A percentile compares a stretch with the other conserved stretches of the same genome.
Conservation (phyloP, 202 grass and related monocot species). For the Elaeis oleifera region DNA sequence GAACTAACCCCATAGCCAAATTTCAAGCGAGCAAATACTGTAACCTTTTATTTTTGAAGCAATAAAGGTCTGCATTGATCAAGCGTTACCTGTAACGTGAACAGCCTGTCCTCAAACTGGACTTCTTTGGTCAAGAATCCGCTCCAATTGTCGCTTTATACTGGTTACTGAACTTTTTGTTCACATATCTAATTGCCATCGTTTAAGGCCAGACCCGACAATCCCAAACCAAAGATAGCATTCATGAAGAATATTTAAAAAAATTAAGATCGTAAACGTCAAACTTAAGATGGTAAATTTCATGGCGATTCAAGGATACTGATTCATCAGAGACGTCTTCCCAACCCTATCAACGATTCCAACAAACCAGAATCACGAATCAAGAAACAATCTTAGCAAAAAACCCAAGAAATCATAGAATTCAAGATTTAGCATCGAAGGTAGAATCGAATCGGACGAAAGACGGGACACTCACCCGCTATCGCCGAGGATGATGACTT, state of each 20-base stretch:
- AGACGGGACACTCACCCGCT: constrained; percentile 55
- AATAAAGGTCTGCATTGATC: not conserved
- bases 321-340: constrained; percentile 19
- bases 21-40: constrained; percentile 23
- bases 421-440: too few relatives aligned
- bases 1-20: constrained; percentile 8
- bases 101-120: constrained; percentile 76
- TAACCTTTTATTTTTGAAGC: too few relatives aligned
- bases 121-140: constrained; percentile 96
- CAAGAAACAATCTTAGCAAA: too few relatives aligned
- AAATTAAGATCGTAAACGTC: not conserved
- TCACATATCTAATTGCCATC: constrained; percentile 62
- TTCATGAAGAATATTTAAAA: not conserved
- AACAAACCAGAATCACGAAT: too few relatives aligned
- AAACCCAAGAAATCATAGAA: too few relatives aligned
- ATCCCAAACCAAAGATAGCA: not conserved
- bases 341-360: constrained; percentile 7
- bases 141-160: constrained; percentile 96
- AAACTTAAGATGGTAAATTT: not conserved
- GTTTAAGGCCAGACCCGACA: constrained; percentile 25
- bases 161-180: constrained; percentile 95
- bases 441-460: not conserved
- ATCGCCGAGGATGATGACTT: constrained; percentile 99
- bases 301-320: constrained; percentile 3
- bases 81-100: constrained; percentile 69